Evolutionary conservation across 208 protist genomes (phyloP), one percentile per base, ranked within the genome.

Genomic region (Crithidia brevicula): DNA sequence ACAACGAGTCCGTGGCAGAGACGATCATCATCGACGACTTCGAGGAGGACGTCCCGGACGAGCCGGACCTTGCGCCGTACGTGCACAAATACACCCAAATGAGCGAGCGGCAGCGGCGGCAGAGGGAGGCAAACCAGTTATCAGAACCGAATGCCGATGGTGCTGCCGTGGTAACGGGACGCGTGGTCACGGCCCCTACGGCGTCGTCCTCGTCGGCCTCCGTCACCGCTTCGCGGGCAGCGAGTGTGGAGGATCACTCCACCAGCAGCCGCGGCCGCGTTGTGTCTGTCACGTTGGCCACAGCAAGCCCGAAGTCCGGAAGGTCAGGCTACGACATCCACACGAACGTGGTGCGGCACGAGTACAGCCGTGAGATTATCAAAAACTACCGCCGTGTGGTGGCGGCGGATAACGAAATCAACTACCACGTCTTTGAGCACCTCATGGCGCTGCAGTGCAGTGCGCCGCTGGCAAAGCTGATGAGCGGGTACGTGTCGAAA

Each of bases 361-460:
- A 88, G 66, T 87, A 87, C 74, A 91, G 72, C 28, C 67, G 73
- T 1, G 81, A 87, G 62, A 86, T 77, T 50, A 90, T 93, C 59
- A 70, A 60, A 6, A 77, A 87, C 53, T 95, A 95, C 76, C 78
- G 79, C 28, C 63, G 73, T 25, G 70, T 86, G 0, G 86, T 91
- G 1, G 68, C 72, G 1, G 74, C 74, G 0, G 86, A 93, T 36
- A 93, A 91, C 58, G 76, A 93, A n/a, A 82, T 90, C 50, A 59
- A 68, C 40, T 93, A 89, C 83, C 20, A 31, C 11, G 85, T 85
- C 51, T 95, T 95, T 76, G 74, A 87, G 60, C 61, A 67, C 0
- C 38, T 84, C 22, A 93, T 95, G 85, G 46, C 72, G 36, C 27
- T 61, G 10, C 71, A 70, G 13, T 60, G 63, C 23, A 81, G 71